Evolutionary conservation across 2,329 filamentous ascomycete species (phyloP).

Genomic region (Trichoderma koningii): DNA sequence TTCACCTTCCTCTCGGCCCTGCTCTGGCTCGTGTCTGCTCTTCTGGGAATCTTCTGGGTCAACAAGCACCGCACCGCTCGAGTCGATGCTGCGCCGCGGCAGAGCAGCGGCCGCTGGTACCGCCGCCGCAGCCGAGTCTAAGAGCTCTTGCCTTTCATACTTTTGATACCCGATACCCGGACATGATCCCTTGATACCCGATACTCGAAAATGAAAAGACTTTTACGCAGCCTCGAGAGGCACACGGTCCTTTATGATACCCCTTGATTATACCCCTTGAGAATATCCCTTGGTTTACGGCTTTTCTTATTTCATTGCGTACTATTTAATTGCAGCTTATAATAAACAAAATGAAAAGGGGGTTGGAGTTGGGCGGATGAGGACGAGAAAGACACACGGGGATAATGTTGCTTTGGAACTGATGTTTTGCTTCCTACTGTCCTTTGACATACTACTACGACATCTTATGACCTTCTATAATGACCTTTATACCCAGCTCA

Average conservation of each 20-base stretch:
- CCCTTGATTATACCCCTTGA: background rate
- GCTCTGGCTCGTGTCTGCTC: constrained; percentile 66
- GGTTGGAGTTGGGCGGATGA: background rate
- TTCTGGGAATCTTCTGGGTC: constrained; percentile 60
- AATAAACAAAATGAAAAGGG: background rate
- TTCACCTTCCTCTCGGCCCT: constrained; percentile 72
- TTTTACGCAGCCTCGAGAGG: background rate
- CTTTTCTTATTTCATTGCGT: background rate
- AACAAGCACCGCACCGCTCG: constrained; percentile 44
- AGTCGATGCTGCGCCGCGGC: constrained; percentile 37
- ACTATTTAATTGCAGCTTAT: too few species aligned
- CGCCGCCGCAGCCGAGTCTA: constrained; percentile 48
- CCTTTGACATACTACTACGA: background rate
- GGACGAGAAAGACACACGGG: background rate
- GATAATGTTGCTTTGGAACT: background rate
- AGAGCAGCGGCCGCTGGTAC: constrained; percentile 47
- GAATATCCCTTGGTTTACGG: background rate
- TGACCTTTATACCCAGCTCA: constrained; percentile 19
- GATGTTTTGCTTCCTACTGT: background rate
- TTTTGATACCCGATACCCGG: background rate
- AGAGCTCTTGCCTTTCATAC: background rate
- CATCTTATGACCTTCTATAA: constrained; percentile 11
- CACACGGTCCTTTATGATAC: constrained; percentile 12
- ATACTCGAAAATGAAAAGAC: background rate
- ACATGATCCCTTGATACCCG: background rate